Evolutionary conservation across 306 rosid species (phyloP).

Genomic region (Senna siamea): DNA sequence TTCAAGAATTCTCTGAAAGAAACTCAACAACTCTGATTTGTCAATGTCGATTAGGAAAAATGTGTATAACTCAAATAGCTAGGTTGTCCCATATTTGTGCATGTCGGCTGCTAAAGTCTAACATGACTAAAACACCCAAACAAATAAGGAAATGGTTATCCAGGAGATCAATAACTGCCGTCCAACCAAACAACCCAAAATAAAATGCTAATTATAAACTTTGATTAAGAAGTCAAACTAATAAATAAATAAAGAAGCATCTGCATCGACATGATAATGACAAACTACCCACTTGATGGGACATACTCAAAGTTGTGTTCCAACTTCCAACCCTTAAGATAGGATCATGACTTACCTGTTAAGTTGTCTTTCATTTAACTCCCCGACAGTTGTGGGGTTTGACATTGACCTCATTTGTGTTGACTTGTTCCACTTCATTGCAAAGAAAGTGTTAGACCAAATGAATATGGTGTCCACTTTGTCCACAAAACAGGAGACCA

Average conservation of each 20-base stretch:
- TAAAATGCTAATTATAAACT: background rate
- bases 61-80: background rate
- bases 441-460: constrained; percentile 22
- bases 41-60: background rate
- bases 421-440: constrained; percentile 18
- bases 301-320: background rate
- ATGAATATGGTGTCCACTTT: background rate
- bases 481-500: background rate
- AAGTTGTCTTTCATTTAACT: background rate
- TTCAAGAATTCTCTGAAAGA: background rate
- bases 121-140: background rate
- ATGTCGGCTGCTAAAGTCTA: background rate
- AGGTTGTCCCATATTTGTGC: background rate
- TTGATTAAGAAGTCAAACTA: background rate
- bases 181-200: background rate
- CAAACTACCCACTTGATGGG: background rate
- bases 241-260: background rate
- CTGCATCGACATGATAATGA: background rate
- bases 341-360: background rate
- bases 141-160: background rate
- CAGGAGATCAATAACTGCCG: background rate
- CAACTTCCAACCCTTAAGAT: constrained; percentile 2
- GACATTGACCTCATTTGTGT: background rate
- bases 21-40: background rate
- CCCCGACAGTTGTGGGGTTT: constrained; percentile 3